Percentiles rank a stretch among this genome's conserved stretches.
Evolutionary conservation across 768 basidiomycete genomes (phyloP).

Genomic region (Mycena indigotica): DNA sequence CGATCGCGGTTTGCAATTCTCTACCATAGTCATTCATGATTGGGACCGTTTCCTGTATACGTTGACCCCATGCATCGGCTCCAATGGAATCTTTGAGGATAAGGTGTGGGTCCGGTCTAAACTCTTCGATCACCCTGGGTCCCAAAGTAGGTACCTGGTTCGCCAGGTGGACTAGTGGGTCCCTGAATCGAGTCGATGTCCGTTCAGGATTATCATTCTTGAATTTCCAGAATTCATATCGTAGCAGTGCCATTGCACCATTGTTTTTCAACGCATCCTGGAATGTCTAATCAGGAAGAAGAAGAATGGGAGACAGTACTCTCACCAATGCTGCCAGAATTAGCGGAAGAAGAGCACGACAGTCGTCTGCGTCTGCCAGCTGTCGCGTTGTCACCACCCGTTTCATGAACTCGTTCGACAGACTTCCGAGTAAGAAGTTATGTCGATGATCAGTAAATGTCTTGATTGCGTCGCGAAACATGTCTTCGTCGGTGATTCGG

Average conservation of each 20-base stretch:
- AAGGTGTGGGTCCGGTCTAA: conserved; percentile 5
- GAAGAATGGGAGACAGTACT: neutral
- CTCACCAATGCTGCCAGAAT: conserved; percentile 24
- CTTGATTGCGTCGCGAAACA: conserved; percentile 17
- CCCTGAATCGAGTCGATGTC: neutral
- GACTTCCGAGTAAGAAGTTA: conserved; percentile 20
- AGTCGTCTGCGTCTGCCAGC: conserved; percentile 12
- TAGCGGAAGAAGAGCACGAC: conserved; percentile 17
- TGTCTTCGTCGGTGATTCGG: conserved; percentile 6
- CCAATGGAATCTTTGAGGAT: conserved; percentile 1
- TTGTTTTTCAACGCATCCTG: conserved; percentile 23
- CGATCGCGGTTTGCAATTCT: conserved; percentile 5
- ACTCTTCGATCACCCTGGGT: neutral
- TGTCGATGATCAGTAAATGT: conserved; percentile 20
- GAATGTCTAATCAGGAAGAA: neutral
- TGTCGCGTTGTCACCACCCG: conserved; percentile 12
- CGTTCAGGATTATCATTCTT: neutral
- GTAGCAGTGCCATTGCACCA: conserved; percentile 1
- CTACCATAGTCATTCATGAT: neutral
- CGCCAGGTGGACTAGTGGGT: neutral
- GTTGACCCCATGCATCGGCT: neutral
- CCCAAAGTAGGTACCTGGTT: conserved; percentile 4
- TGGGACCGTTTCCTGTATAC: neutral
- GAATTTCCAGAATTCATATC: conserved; percentile 5
- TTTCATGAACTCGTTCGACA: conserved; percentile 23